phyloP scores from a whole-genome alignment of 2,329 filamentous ascomycete species.

The Penicillium fuscoglaucum region DNA sequence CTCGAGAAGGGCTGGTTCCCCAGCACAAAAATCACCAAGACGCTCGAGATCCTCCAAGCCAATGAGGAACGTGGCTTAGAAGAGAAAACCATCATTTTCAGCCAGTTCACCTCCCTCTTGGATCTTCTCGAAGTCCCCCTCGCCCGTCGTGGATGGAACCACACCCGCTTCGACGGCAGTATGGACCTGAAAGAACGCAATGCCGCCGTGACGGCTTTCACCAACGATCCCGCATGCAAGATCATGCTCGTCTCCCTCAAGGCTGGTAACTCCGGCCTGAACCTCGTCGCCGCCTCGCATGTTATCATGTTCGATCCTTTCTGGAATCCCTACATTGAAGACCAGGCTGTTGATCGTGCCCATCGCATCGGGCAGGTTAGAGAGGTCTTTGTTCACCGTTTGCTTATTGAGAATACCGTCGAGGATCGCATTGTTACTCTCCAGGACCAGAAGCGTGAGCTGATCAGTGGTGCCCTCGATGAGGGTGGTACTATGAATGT shows the following conservation, averaged over 20 bases:
- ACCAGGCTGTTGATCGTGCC: constrained; percentile 86
- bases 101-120: constrained; percentile 75
- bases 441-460: constrained; percentile 73
- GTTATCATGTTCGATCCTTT: constrained; percentile 92
- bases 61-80: constrained; percentile 52
- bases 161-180: constrained; percentile 72
- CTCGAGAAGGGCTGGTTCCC: constrained; percentile 68
- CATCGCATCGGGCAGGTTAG: constrained; percentile 80
- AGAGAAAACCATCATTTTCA: constrained; percentile 81
- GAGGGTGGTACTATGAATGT: constrained; percentile 69
- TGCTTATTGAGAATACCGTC: constrained; percentile 74
- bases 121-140: constrained; percentile 76
- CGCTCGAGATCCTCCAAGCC: constrained; percentile 62
- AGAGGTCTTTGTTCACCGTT: constrained; percentile 74
- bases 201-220: constrained; percentile 67
- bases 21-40: constrained; percentile 73
- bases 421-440: constrained; percentile 82
- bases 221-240: constrained; percentile 58
- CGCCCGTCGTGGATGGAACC: constrained; percentile 56
- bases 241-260: constrained; percentile 78
- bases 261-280: constrained; percentile 81
- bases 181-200: constrained; percentile 69
- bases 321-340: constrained; percentile 92
- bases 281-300: constrained; percentile 77
- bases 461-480: constrained; percentile 78